These are phyloP conservation scores for Zymoseptoria crescenta DNA, from an alignment of 2,329 filamentous ascomycete genomes.

Conservation along the genomic window DNA sequence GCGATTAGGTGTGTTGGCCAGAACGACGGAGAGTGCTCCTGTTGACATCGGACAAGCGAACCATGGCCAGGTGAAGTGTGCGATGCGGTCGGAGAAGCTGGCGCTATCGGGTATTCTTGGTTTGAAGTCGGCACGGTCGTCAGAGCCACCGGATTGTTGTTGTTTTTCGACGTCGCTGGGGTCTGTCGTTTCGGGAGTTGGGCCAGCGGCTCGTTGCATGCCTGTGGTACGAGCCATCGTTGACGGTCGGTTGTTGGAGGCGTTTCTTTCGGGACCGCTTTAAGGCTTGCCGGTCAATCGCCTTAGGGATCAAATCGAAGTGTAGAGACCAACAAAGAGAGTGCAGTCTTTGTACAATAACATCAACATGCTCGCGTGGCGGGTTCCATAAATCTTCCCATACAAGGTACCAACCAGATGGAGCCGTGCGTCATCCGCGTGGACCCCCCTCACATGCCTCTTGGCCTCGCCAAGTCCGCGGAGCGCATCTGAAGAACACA, in stretches of 20 bases:
- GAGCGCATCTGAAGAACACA: background rate
- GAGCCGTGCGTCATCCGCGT: background rate
- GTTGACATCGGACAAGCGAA: conserved; percentile 70
- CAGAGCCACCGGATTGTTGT: background rate
- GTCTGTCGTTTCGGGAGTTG: background rate
- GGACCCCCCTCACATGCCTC: background rate
- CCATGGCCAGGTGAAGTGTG: conserved; percentile 49
- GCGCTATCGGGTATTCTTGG: conserved; percentile 12
- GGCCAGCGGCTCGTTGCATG: background rate
- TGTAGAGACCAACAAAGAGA: background rate
- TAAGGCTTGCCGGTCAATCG: no score
- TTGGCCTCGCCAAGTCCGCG: background rate
- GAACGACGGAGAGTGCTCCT: conserved; percentile 60
- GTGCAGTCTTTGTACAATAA: background rate
- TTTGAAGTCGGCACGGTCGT: background rate
- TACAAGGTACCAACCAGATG: background rate
- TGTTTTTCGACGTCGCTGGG: background rate
- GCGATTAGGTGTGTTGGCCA: conserved; percentile 54
- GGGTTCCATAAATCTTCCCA: background rate
- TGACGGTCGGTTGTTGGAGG: no score
- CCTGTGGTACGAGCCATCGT: background rate
- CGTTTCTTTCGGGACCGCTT: no score
- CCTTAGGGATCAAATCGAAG: no score
- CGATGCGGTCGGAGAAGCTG: conserved; percentile 18
- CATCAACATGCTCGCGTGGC: background rate